Conservation (phyloP, 192 early-diverging fungal species). For the Physocladia obscura region DNA sequence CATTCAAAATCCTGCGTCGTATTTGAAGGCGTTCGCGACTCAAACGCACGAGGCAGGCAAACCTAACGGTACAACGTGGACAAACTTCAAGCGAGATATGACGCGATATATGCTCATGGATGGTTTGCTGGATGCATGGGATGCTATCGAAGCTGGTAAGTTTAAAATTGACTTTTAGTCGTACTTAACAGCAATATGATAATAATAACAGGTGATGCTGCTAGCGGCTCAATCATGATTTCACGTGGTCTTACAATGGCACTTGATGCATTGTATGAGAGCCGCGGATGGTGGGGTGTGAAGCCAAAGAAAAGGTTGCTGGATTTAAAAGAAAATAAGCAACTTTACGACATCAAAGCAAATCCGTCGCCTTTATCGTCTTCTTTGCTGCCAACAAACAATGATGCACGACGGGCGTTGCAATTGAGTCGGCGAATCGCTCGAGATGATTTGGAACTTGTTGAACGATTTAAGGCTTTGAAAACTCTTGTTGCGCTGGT, state of each 20-base stretch:
- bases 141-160: slow-evolving; percentile 29
- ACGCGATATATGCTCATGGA: slow-evolving; percentile 20
- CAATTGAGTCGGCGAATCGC: slow-evolving; percentile 28
- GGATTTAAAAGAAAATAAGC: slow-evolving; percentile 19
- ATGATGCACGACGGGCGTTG: slow-evolving; percentile 16
- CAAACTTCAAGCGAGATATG: neutral
- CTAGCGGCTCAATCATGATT: slow-evolving; percentile 28
- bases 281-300: slow-evolving; percentile 26
- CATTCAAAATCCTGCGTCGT: neutral
- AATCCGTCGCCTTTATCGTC: neutral
- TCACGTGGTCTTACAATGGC: slow-evolving; percentile 10
- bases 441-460: slow-evolving; percentile 21
- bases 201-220: slow-evolving; percentile 13
- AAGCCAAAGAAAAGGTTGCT: slow-evolving; percentile 21
- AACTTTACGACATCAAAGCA: neutral
- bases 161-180: neutral
- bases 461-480: slow-evolving; percentile 14
- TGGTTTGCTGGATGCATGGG: slow-evolving; percentile 28
- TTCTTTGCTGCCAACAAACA: neutral
- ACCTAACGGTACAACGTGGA: slow-evolving; percentile 7
- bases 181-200: neutral
- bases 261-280: slow-evolving; percentile 23
- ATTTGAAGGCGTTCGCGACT: neutral
- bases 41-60: slow-evolving; percentile 4
- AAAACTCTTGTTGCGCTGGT: slow-evolving; percentile 17